Conservation (phyloP, 2,329 filamentous ascomycete genomes). For the Penicillium sp. region DNA sequence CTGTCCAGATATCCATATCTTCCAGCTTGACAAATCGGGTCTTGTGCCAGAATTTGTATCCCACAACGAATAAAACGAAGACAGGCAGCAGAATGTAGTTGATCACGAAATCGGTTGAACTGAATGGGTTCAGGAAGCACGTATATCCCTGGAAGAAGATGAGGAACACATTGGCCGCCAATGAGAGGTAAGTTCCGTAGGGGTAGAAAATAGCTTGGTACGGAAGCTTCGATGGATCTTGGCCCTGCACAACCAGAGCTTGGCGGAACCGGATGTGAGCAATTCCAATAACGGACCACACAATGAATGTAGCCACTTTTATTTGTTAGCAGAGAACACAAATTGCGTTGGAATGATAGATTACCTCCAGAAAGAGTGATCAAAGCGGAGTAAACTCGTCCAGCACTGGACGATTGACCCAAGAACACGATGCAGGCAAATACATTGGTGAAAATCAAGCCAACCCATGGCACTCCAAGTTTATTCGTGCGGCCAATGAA, state of each 20-base stretch:
- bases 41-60: slow-evolving; percentile 49
- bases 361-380: slow-evolving; percentile 38
- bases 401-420: slow-evolving; percentile 32
- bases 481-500: slow-evolving; percentile 69
- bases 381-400: slow-evolving; percentile 32
- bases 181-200: slow-evolving; percentile 51
- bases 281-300: slow-evolving; percentile 43
- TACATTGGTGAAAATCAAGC: slow-evolving; percentile 68
- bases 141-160: slow-evolving; percentile 57
- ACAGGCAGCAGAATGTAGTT: slow-evolving; percentile 58
- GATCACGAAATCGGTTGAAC: slow-evolving; percentile 53
- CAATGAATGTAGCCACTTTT: slow-evolving; percentile 42
- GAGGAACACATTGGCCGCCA: slow-evolving; percentile 51
- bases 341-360: background rate
- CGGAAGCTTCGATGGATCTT: slow-evolving; percentile 45
- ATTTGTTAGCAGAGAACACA: background rate
- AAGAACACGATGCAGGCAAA: slow-evolving; percentile 55
- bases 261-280: slow-evolving; percentile 46
- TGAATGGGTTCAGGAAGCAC: slow-evolving; percentile 53
- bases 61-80: slow-evolving; percentile 49
- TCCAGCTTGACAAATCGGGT: slow-evolving; percentile 38
- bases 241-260: slow-evolving; percentile 39
- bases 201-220: slow-evolving; percentile 54
- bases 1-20: slow-evolving; percentile 45
- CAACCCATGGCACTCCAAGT: slow-evolving; percentile 60